Evolutionary conservation across 495 filamentous ascomycete species (phyloP).

Genomic region (Cercophora samala): DNA sequence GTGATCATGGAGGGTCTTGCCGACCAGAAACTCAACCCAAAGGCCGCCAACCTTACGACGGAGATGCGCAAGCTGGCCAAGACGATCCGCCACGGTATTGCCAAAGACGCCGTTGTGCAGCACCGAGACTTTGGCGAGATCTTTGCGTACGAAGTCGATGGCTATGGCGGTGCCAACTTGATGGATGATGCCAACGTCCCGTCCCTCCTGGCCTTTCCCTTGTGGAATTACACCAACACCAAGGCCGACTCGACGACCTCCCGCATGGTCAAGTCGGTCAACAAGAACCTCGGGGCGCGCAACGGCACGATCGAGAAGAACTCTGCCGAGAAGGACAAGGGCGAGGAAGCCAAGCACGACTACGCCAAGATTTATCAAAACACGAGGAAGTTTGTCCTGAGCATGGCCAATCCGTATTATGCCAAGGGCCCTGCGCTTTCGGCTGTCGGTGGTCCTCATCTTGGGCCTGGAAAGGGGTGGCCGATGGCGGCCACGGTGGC

Average conservation of each 20-base stretch:
- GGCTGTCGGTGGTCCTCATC: slow-evolving; percentile 57
- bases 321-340: slow-evolving; percentile 6
- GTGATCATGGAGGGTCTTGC: slow-evolving; percentile 52
- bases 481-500: slow-evolving; percentile 56
- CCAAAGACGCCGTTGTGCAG: slow-evolving; percentile 33
- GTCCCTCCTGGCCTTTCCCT: slow-evolving; percentile 47
- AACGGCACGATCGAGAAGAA: slow-evolving; percentile 5
- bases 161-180: slow-evolving; percentile 54
- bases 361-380: slow-evolving; percentile 49
- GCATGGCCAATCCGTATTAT: slow-evolving; percentile 57
- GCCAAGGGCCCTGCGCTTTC: slow-evolving; percentile 53
- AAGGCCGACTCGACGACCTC: background rate
- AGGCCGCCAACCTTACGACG: slow-evolving; percentile 42
- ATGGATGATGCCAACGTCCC: slow-evolving; percentile 68
- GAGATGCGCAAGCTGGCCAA: slow-evolving; percentile 52
- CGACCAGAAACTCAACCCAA: slow-evolving; percentile 28
- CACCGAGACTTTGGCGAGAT: slow-evolving; percentile 44
- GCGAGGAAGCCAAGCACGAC: slow-evolving; percentile 16
- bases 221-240: slow-evolving; percentile 33
- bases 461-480: slow-evolving; percentile 57
- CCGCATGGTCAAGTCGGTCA: slow-evolving; percentile 18
- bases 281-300: slow-evolving; percentile 1
- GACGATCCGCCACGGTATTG: slow-evolving; percentile 53
- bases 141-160: slow-evolving; percentile 62
- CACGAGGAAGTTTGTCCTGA: slow-evolving; percentile 56